A percentile compares a stretch with the other conserved stretches of the same genome.
Evolutionary conservation across 768 basidiomycete species (phyloP).

Genomic region (Phaeotremella skinneri): DNA sequence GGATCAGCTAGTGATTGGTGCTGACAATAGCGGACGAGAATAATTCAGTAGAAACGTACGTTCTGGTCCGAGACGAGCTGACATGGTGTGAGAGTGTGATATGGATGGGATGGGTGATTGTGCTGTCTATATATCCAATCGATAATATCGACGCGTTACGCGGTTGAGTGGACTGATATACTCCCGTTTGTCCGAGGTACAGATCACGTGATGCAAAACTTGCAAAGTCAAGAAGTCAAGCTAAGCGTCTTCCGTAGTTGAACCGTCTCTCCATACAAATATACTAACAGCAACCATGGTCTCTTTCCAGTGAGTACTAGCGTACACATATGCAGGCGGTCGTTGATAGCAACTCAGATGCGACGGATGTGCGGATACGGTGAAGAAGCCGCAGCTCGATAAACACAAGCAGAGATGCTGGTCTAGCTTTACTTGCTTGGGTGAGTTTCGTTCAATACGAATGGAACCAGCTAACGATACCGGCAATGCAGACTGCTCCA

Average conservation of each 20-base stretch:
- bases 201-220: slow-evolving; percentile 12
- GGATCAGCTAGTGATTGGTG: background rate
- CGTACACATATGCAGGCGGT: background rate
- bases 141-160: too few species aligned
- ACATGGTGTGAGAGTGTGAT: slow-evolving; percentile 20
- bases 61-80: slow-evolving; percentile 32
- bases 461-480: slow-evolving; percentile 53
- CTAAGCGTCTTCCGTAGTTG: background rate
- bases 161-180: too few species aligned
- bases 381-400: slow-evolving; percentile 92
- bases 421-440: slow-evolving; percentile 49
- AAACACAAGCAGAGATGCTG: slow-evolving; percentile 58
- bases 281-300: slow-evolving; percentile 57
- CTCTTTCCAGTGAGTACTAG: slow-evolving; percentile 65
- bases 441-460: slow-evolving; percentile 24
- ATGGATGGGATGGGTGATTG: background rate
- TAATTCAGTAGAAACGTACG: too few species aligned
- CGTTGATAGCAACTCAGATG: slow-evolving; percentile 57
- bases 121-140: background rate
- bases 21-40: too few species aligned
- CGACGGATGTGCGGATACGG: slow-evolving; percentile 77
- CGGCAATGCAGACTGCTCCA: slow-evolving; percentile 90
- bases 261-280: background rate
- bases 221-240: slow-evolving; percentile 2
- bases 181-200: too few species aligned